These are phyloP conservation scores for Annulohypoxylon maeteangense DNA, from an alignment of 495 filamentous ascomycete genomes.

Conservation along the genomic window DNA sequence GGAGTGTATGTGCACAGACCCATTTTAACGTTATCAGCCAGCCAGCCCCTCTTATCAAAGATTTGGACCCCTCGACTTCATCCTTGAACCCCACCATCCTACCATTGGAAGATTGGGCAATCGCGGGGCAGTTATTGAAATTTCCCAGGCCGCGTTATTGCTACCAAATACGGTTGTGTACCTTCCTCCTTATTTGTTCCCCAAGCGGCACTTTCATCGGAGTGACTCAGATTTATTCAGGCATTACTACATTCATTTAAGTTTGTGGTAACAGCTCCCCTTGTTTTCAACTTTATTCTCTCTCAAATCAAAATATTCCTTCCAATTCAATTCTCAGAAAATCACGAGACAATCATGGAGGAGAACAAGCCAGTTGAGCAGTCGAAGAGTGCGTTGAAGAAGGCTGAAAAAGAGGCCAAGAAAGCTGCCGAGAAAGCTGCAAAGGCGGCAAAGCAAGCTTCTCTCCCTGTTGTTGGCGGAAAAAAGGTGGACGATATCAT, in stretches of 20 bases:
- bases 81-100: conserved; percentile 22
- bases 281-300: neutral
- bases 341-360: conserved; percentile 47
- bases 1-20: conserved; percentile 32
- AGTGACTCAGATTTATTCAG: conserved; percentile 29
- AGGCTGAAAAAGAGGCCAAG: conserved; percentile 70
- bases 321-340: neutral
- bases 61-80: conserved; percentile 15
- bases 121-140: conserved; percentile 38
- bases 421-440: conserved; percentile 73
- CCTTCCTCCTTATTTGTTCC: conserved; percentile 19
- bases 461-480: conserved; percentile 56
- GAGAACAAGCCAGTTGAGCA: conserved; percentile 55
- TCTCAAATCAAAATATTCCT: neutral
- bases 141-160: conserved; percentile 17
- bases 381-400: conserved; percentile 79
- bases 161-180: conserved; percentile 1
- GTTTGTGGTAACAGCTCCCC: neutral
- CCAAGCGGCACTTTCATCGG: conserved; percentile 17
- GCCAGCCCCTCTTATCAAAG: conserved; percentile 4
- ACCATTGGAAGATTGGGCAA: conserved; percentile 15
- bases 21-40: conserved; percentile 19
- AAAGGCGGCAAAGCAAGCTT: conserved; percentile 68
- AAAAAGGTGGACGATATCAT: conserved; percentile 73
- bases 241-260: neutral